Evolutionary conservation across 1,284 basidiomycete genomes (phyloP).

Genomic region (Ustilago esculenta): DNA sequence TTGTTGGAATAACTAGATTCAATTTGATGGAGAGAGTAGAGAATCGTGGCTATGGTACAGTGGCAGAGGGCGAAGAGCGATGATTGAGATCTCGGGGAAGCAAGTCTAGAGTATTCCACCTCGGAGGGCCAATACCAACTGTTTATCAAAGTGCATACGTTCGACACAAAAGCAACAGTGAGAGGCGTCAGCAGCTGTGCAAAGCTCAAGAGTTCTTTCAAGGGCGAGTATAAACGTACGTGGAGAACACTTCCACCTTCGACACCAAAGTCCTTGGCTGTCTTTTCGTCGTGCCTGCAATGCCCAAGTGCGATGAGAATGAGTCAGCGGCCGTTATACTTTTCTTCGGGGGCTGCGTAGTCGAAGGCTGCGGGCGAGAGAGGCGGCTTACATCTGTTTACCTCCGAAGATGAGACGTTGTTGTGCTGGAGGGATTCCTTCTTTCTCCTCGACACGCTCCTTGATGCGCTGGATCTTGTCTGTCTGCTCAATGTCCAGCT

Average conservation of each 20-base stretch:
- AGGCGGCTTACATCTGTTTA: slow-evolving; percentile 87
- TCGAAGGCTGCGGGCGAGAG: not conserved
- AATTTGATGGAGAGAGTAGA: too few species aligned
- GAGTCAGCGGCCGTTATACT: too few species aligned
- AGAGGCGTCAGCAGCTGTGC: too few species aligned
- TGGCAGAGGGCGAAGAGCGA: too few species aligned
- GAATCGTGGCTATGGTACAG: slow-evolving; percentile 10
- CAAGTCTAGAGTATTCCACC: slow-evolving; percentile 38
- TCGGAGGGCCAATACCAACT: slow-evolving; percentile 62
- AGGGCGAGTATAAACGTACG: too few species aligned
- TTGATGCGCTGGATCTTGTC: slow-evolving; percentile 97
- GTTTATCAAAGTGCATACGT: not conserved
- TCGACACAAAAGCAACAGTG: too few species aligned
- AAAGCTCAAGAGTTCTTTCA: too few species aligned
- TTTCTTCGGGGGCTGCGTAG: too few species aligned
- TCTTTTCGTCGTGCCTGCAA: slow-evolving; percentile 67
- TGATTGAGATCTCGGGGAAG: not conserved
- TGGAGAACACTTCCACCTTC: slow-evolving; percentile 66
- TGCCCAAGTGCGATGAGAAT: too few species aligned
- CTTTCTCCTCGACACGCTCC: slow-evolving; percentile 98
- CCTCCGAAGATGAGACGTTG: slow-evolving; percentile 95
- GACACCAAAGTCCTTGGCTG: slow-evolving; percentile 65
- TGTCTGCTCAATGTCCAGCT: slow-evolving; percentile 91
- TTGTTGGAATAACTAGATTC: too few species aligned
- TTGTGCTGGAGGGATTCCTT: slow-evolving; percentile 95